phyloP scores from a whole-genome alignment of 169 alveolate species.

The Plasmodium knowlesi region DNA sequence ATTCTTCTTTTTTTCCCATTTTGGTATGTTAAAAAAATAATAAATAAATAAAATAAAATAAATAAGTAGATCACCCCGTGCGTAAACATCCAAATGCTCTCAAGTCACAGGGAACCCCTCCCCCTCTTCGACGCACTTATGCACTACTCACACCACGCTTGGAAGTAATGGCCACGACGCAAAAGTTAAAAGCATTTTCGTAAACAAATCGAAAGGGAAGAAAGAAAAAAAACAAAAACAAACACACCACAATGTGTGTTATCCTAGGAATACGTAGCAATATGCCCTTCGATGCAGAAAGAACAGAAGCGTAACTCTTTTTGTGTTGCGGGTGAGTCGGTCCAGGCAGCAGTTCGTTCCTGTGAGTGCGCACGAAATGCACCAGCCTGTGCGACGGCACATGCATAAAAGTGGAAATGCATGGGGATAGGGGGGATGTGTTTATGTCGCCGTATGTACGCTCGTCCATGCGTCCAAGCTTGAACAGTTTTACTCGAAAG shows the following conservation, averaged over 20 bases:
- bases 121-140: neutral
- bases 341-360: constrained; percentile 2
- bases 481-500: neutral
- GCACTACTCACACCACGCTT: neutral
- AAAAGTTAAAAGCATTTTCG: neutral
- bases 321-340: neutral
- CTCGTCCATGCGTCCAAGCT: constrained; percentile 1
- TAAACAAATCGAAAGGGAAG: neutral
- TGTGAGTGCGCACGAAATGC: neutral
- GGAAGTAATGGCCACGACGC: neutral
- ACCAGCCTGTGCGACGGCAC: neutral
- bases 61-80: neutral
- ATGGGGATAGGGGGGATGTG: neutral
- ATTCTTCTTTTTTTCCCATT: neutral
- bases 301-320: neutral
- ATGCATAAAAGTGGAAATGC: neutral
- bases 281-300: neutral
- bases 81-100: neutral
- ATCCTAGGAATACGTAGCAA: neutral
- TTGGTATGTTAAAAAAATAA: neutral
- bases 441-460: neutral
- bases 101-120: neutral
- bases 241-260: neutral
- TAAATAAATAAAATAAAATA: too few relatives aligned
- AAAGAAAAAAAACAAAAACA: neutral